Evolutionary conservation across 108 stramenopile species (phyloP).

Genomic region (Skeletonema grethae): DNA sequence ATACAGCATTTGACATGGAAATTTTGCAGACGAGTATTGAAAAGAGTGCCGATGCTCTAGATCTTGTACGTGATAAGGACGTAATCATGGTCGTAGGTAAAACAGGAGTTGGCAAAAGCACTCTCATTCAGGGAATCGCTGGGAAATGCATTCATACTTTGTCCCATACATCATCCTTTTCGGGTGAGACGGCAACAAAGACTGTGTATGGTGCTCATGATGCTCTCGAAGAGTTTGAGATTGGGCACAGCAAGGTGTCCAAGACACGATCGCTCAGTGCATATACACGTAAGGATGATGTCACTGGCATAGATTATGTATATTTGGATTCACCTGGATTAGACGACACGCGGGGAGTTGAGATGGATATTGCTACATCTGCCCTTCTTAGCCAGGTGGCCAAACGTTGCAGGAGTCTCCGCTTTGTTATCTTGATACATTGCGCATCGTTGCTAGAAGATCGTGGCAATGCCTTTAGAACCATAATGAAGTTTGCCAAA

Average conservation of each 20-base stretch:
- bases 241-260: conserved; percentile 62
- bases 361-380: conserved; percentile 67
- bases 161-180: conserved; percentile 28
- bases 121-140: conserved; percentile 61
- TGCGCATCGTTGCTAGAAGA: conserved; percentile 63
- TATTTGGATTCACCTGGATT: conserved; percentile 65
- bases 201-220: conserved; percentile 56
- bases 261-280: conserved; percentile 52
- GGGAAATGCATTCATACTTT: conserved; percentile 45
- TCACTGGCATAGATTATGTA: conserved; percentile 21
- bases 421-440: conserved; percentile 59
- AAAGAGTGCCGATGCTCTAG: conserved; percentile 39
- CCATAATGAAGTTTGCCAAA: conserved; percentile 56
- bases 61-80: conserved; percentile 47
- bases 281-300: conserved; percentile 18
- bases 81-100: conserved; percentile 56
- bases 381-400: conserved; percentile 59
- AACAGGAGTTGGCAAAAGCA: conserved; percentile 56
- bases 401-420: conserved; percentile 51
- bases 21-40: conserved; percentile 47
- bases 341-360: conserved; percentile 60
- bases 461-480: conserved; percentile 58
- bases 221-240: conserved; percentile 50
- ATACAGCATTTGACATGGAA: conserved; percentile 48
- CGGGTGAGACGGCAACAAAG: conserved; percentile 39